Evolutionary conservation across 306 rosid species (phyloP), one percentile per base, ranked within the genome.

Genomic region (Adenanthera pavonina): DNA sequence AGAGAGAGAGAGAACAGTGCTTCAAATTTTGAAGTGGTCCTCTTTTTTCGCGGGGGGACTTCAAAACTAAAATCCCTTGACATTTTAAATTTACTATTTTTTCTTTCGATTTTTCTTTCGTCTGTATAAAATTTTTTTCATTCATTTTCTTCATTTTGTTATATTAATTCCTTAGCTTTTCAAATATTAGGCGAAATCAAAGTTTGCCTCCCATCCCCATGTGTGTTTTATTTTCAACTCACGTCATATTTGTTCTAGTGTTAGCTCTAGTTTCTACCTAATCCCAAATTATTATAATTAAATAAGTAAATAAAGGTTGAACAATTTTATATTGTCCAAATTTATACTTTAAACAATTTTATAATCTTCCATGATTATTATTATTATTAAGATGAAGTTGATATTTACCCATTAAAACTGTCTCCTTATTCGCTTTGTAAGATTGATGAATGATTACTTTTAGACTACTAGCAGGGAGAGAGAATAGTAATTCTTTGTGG

Each of bases 21-120:
- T 90, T 90, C 87, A 90, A 87, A 90, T 69, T 88, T 83, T 88
- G 88, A 92, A 87, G 90, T 84, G 86, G 78, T 84, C 72, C 88
- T 82, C 61, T 54, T 25, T 25, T 1, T 69, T 85, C 84, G 84
- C 82, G 77, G 90, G 81, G 86, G 69, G 15, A 43, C 74, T 78
- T 41, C 9, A 72, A 79, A 74, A 74, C 19, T 44, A 36, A 48
- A 40, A 77, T 7, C 30, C 30, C 30, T 25, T 25, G 30, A 25
- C 30, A 25, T 25, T 25, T 72, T 12, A 4, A 14, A 12, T 77
- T 64, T 72, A 73, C 71, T 85, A 35, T 67, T 44, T 25, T 25
- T 54, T 14, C 48, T 41, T 25, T 6, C 19, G 41, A 8, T 33
- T 69, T 62, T 62, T 41, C 7, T 41, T 0, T 41, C 7, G 7